Percentiles rank a stretch among this genome's conserved stretches.
Conservation (phyloP, 2,329 filamentous ascomycete species). For the Exophiala phaeomuriformis region DNA sequence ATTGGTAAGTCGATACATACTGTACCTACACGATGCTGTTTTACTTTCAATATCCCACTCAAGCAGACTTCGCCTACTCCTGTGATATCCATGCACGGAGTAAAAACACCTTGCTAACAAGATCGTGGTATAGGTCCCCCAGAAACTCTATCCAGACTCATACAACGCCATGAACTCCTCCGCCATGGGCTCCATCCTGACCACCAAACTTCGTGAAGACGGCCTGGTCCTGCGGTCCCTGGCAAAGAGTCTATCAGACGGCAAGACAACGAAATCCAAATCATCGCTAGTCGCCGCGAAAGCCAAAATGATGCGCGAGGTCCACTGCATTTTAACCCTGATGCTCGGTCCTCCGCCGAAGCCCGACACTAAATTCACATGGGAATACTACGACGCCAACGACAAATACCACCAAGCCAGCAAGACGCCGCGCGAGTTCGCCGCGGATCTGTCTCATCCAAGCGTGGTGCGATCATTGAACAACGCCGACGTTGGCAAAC, state of each 20-base stretch:
- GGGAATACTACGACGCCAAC: constrained; percentile 68
- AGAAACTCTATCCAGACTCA: constrained; percentile 71
- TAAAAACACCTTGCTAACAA: neutral
- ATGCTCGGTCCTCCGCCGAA: constrained; percentile 72
- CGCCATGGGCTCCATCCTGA: constrained; percentile 65
- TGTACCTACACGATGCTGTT: neutral
- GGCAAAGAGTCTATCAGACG: constrained; percentile 36
- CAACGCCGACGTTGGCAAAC: constrained; percentile 52
- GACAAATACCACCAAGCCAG: constrained; percentile 57
- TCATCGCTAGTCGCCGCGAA: constrained; percentile 49
- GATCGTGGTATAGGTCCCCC: constrained; percentile 49
- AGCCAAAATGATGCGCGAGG: constrained; percentile 67
- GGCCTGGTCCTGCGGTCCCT: constrained; percentile 64
- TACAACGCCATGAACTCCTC: constrained; percentile 68
- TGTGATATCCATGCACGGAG: neutral
- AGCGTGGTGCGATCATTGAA: constrained; percentile 52
- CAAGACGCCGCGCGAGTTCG: constrained; percentile 64
- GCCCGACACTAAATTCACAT: constrained; percentile 62
- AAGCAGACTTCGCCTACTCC: neutral
- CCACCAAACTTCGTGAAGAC: constrained; percentile 80
- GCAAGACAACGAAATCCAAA: constrained; percentile 13
- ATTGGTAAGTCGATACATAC: constrained; percentile 41
- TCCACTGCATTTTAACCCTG: constrained; percentile 73
- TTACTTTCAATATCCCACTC: neutral
- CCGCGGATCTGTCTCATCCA: constrained; percentile 58